Evolutionary conservation across 73 alveolate genomes (phyloP), one percentile per base, ranked within the genome.

Genomic region (Strombidium stylifer): DNA sequence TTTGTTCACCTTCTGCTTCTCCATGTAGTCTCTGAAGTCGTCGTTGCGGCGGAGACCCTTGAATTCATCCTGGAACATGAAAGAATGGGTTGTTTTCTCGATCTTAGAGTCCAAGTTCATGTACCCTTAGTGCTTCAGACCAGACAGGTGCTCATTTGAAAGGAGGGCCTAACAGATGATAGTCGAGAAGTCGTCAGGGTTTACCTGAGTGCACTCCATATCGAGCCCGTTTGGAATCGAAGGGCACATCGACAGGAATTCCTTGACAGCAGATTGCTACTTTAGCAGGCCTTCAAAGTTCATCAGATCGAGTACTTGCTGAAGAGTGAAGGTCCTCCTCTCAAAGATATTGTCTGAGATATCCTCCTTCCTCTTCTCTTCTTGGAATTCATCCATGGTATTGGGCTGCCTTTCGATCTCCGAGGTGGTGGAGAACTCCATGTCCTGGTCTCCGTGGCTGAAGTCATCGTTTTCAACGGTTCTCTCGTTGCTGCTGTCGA

Each of bases 21-120:
- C 5, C 55, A 42, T 7, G 18, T 42, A 42, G 8, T 42, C 55
- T 7, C 55, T n/a, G n/a, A n/a, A n/a, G n/a, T n/a, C n/a, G n/a
- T n/a, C n/a, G n/a, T n/a, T n/a, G n/a, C n/a, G n/a, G n/a, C n/a
- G n/a, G n/a, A n/a, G n/a, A n/a, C n/a, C n/a, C n/a, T n/a, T n/a
- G n/a, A n/a, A n/a, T n/a, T n/a, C n/a, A n/a, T n/a, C n/a, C n/a
- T n/a, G n/a, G n/a, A n/a, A n/a, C n/a, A n/a, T n/a, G n/a, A n/a
- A n/a, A n/a, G n/a, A n/a, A n/a, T n/a, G n/a, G n/a, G n/a, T n/a
- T n/a, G n/a, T n/a, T n/a, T 42, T 14, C 41, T 64, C 45, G 6
- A 64, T 64, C 42, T 64, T 64, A 7, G 25, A 64, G 18, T 30
- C n/a, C 1, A 64, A 44, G 40, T 78, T 83, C 89, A 78, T 78